Evolutionary conservation across 352 stramenopile species (phyloP), one percentile per base, ranked within the genome.

Genomic region (Globisporangium mamillatum): DNA sequence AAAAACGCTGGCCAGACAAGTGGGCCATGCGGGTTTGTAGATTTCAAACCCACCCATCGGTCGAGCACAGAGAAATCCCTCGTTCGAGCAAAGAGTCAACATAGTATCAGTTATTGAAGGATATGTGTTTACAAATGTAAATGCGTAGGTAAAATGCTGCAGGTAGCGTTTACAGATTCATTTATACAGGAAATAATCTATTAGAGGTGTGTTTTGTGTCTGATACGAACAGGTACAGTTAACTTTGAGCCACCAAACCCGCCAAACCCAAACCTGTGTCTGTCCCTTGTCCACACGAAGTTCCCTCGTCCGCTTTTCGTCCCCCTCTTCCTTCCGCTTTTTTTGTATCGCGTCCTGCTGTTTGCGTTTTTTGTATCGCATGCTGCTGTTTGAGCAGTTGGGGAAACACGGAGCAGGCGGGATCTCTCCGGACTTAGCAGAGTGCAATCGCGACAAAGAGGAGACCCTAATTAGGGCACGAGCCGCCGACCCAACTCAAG

Each of bases 381-480:
- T 52, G 5, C 44, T 52, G 44, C 44, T 52, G 44, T 24, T 52
- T 52, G 44, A 52, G 41, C 8, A 24, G 18, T 52, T 52, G 44
- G 44, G 44, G 44, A 38, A 38, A 52, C 44, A 52, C 44, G 16
- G 44, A 52, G 22, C 44, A 52, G 24, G 44, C 18, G 41, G 16
- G 44, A 52, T 52, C 44, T 22, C 44, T 52, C 44, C 44, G 44
- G 18, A 52, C 44, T 52, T 52, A 52, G 18, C 44, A 52, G 44
- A 52, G 38, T 46, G 38, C 38, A 14, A 46, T 20, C 3, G 25
- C 52, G 46, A 60, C 46, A 60, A 38, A 53, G 38, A 27, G 36
- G 18, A 61, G 62, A 62, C 53, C 63, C 55, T 57, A 67, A 61
- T 68, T 68, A 63, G 53, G 63, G 52, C 52, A 44, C 36, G 7